These are phyloP conservation scores for Acaromyces ingoldii DNA, from an alignment of 1,284 basidiomycete genomes.

Conservation along the genomic window DNA sequence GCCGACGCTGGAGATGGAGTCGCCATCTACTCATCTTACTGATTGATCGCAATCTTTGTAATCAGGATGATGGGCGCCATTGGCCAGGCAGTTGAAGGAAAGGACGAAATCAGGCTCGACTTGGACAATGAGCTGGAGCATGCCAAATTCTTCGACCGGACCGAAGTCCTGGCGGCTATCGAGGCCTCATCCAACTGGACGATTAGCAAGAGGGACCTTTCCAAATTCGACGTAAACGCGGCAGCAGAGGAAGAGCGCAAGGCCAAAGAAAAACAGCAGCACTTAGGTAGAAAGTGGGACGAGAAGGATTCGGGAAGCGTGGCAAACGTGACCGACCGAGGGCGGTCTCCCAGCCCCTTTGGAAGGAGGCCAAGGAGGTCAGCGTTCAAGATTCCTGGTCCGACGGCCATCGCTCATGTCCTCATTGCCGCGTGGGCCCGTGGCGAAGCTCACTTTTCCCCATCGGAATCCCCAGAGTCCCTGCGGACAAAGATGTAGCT, in stretches of 20 bases:
- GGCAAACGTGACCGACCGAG: slow-evolving; percentile 10
- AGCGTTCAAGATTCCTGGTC: slow-evolving; percentile 18
- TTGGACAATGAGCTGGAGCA: slow-evolving; percentile 96
- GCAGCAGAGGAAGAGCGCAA: slow-evolving; percentile 35
- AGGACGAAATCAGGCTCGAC: slow-evolving; percentile 70
- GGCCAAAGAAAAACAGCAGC: slow-evolving; percentile 52
- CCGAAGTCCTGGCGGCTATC: slow-evolving; percentile 66
- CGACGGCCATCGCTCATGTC: slow-evolving; percentile 67
- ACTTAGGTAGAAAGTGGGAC: background rate
- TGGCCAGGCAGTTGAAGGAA: slow-evolving; percentile 18
- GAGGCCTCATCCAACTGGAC: slow-evolving; percentile 54
- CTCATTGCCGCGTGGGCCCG: slow-evolving; percentile 66
- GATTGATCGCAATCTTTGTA: slow-evolving; percentile 57
- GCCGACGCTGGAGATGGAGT: slow-evolving; percentile 8
- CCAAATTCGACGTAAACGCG: slow-evolving; percentile 57
- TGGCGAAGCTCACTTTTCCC: slow-evolving; percentile 52
- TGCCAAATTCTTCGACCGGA: slow-evolving; percentile 78
- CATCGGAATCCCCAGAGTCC: background rate
- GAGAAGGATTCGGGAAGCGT: slow-evolving; percentile 17
- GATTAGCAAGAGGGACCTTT: slow-evolving; percentile 61
- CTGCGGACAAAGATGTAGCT: background rate
- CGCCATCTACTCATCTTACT: background rate
- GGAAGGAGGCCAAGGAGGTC: slow-evolving; percentile 1
- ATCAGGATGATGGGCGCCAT: slow-evolving; percentile 77
- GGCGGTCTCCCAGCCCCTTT: background rate